A percentile compares a stretch with the other conserved stretches of the same genome.
phyloP scores from a whole-genome alignment of 495 filamentous ascomycete species.

The Talaromyces thailandensis region DNA sequence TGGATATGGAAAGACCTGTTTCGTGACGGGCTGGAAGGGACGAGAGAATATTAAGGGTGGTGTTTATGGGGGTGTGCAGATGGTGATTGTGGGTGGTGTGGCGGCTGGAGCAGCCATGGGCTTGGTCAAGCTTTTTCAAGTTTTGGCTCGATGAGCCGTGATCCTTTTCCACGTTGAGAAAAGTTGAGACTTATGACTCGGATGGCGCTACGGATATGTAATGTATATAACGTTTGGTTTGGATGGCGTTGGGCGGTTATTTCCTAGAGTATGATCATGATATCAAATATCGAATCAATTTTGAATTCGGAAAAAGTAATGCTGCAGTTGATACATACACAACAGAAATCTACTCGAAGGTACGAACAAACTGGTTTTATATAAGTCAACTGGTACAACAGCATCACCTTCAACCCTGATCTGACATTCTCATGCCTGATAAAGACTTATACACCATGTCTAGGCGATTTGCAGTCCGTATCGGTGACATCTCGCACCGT shows the following conservation, averaged over 20 bases:
- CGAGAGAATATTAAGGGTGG: conserved; percentile 30
- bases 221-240: background rate
- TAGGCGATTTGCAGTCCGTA: too few species aligned
- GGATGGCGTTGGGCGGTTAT: background rate
- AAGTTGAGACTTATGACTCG: background rate
- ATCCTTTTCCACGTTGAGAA: background rate
- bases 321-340: too few species aligned
- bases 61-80: conserved; percentile 45
- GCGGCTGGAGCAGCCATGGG: conserved; percentile 59
- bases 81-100: conserved; percentile 57
- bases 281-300: background rate
- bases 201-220: background rate
- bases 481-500: too few species aligned
- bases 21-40: conserved; percentile 29
- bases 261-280: background rate
- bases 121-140: conserved; percentile 49
- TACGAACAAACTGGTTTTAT: too few species aligned
- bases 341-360: too few species aligned
- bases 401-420: too few species aligned
- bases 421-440: too few species aligned
- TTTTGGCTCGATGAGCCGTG: conserved; percentile 17
- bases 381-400: too few species aligned
- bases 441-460: too few species aligned
- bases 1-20: conserved; percentile 62
- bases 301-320: background rate